phyloP scores from a whole-genome alignment of 768 basidiomycete genomes.

The Filobasidium floriforme region DNA sequence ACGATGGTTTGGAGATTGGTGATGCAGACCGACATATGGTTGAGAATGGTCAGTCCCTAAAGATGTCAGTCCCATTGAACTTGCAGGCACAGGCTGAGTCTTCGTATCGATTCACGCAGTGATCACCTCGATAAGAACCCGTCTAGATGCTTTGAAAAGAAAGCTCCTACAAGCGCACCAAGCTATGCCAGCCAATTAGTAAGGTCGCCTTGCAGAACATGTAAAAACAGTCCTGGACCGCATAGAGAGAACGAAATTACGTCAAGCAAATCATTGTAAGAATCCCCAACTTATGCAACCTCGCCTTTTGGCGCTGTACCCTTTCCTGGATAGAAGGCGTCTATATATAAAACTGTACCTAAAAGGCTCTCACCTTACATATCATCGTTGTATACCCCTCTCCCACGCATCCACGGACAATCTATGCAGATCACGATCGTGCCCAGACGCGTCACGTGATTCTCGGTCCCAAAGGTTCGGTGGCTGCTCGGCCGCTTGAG shows the following conservation, averaged over 20 bases:
- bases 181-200: neutral
- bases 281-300: neutral
- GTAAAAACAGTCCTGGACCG: too few species aligned
- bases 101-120: constrained; percentile 18
- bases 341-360: neutral
- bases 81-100: neutral
- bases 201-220: neutral
- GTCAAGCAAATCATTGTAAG: neutral
- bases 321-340: neutral
- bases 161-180: constrained; percentile 19
- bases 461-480: too few species aligned
- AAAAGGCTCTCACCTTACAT: neutral
- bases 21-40: constrained; percentile 46
- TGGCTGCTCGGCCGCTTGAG: too few species aligned
- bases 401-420: too few species aligned
- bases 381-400: neutral
- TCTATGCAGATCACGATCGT: too few species aligned
- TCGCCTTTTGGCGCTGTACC: neutral
- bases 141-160: constrained; percentile 25
- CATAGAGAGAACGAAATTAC: too few species aligned
- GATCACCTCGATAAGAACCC: constrained; percentile 24
- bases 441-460: too few species aligned
- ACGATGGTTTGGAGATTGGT: constrained; percentile 37
- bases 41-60: constrained; percentile 43
- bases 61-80: neutral